Evolutionary conservation across 75 land plant genomes (phyloP), one percentile per base, ranked within the genome.

Genomic region (Isoetes taiwanensis): DNA sequence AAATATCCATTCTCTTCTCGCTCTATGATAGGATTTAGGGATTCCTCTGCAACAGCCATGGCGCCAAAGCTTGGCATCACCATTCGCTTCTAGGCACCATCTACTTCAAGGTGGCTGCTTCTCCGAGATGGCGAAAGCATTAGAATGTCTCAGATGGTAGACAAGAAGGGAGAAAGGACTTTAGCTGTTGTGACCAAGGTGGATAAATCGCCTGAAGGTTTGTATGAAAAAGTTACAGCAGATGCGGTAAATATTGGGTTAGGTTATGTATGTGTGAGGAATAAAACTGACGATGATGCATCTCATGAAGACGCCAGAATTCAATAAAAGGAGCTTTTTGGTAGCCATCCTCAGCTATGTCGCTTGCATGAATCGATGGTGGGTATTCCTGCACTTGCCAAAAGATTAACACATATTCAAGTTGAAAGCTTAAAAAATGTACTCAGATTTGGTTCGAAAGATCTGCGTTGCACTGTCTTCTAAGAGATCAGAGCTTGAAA

Each of bases 61-160:
- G n/a, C n/a, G n/a, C n/a, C n/a, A n/a, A n/a, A n/a, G n/a, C n/a
- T n/a, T n/a, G n/a, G n/a, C n/a, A n/a, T n/a, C n/a, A n/a, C n/a
- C n/a, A n/a, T n/a, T n/a, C n/a, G n/a, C n/a, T n/a, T n/a, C n/a
- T n/a, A n/a, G n/a, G n/a, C n/a, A n/a, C n/a, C n/a, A n/a, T n/a
- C n/a, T n/a, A n/a, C n/a, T n/a, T n/a, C n/a, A n/a, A n/a, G n/a
- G n/a, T n/a, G n/a, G n/a, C n/a, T n/a, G n/a, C n/a, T n/a, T n/a
- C n/a, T n/a, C n/a, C n/a, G n/a, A n/a, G n/a, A n/a, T n/a, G n/a
- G 79, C 52, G 82, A 82, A 56, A 78, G 82, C 24, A 82, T 76
- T 32, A 42, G 64, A 26, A 72, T 78, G 82, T 82, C 85, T 11
- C 75, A 70, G 68, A 16, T 23, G 32, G 76, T 72, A 20, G 84